Percentiles rank a stretch among this genome's conserved stretches.
Evolutionary conservation across 2,329 filamentous ascomycete genomes (phyloP).

Genomic region (Sphaerulina populicola): DNA sequence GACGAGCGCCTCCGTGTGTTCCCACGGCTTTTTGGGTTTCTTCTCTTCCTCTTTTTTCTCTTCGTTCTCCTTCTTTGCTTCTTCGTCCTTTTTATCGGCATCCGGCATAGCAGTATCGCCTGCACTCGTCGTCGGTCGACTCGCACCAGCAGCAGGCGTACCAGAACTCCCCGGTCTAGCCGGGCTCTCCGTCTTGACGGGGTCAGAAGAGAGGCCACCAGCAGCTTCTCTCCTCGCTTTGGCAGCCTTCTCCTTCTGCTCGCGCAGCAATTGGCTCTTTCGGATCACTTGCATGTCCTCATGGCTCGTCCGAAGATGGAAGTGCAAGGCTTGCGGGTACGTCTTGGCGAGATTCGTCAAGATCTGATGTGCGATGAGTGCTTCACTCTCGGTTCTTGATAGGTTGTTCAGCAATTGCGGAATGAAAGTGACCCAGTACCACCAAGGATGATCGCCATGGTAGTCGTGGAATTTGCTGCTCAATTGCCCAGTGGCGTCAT

Average conservation of each 20-base stretch:
- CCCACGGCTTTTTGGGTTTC: conserved; percentile 74
- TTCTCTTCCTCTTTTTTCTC: conserved; percentile 37
- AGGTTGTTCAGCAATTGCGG: conserved; percentile 89
- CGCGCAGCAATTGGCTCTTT: conserved; percentile 61
- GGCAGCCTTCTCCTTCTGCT: conserved; percentile 46
- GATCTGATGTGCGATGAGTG: conserved; percentile 73
- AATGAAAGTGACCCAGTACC: conserved; percentile 99
- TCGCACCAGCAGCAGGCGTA: conserved; percentile 23
- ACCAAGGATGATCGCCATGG: conserved; percentile 93
- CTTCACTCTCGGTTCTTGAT: conserved; percentile 68
- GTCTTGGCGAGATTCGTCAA: conserved; percentile 89
- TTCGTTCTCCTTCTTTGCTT: conserved; percentile 31
- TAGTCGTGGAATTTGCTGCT: conserved; percentile 86
- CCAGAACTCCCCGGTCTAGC: conserved; percentile 32
- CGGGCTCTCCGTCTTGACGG: conserved; percentile 31
- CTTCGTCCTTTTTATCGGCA: conserved; percentile 36
- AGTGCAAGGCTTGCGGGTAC: conserved; percentile 91
- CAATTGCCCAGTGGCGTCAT: conserved; percentile 76
- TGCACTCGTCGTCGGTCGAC: conserved; percentile 36
- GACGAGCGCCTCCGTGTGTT: conserved; percentile 92
- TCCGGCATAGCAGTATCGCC: conserved; percentile 30
- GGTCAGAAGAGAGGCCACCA: conserved; percentile 24
- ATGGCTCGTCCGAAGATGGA: conserved; percentile 82
- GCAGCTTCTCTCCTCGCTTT: conserved; percentile 52
- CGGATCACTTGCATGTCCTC: conserved; percentile 92